phyloP scores from a whole-genome alignment of 1,284 basidiomycete species.

The Pascua sp. region DNA sequence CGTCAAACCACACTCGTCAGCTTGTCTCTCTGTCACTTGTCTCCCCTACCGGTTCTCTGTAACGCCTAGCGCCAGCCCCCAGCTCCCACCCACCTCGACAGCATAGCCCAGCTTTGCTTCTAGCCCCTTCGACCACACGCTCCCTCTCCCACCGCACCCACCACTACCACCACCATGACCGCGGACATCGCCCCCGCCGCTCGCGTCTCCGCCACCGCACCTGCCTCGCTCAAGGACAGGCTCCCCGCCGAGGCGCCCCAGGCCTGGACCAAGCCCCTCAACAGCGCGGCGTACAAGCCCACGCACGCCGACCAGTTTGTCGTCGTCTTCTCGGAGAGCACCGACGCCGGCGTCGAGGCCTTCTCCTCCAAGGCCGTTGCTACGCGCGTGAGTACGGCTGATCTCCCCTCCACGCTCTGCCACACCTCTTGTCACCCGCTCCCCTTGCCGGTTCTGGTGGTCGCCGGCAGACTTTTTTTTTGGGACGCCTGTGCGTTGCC shows the following conservation, averaged over 20 bases:
- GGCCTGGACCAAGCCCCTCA: constrained; percentile 39
- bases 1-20: too few relatives aligned
- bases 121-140: too few relatives aligned
- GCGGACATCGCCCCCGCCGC: not conserved
- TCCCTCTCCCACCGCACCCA: not conserved
- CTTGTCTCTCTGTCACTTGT: too few relatives aligned
- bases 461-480: not conserved
- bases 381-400: constrained; percentile 28
- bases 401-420: too few relatives aligned
- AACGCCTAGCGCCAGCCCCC: not conserved
- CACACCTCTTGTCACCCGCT: too few relatives aligned
- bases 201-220: not conserved
- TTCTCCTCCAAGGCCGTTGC: constrained; percentile 43
- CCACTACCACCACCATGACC: constrained; percentile 2
- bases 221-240: not conserved
- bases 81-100: not conserved
- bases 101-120: too few relatives aligned
- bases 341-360: constrained; percentile 29
- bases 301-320: constrained; percentile 42
- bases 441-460: not conserved
- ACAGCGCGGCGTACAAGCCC: constrained; percentile 40
- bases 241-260: constrained; percentile 22
- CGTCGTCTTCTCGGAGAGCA: constrained; percentile 34
- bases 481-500: too few relatives aligned
- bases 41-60: too few relatives aligned